Evolutionary conservation across 768 basidiomycete species (phyloP).

Genomic region (Trichaptum fuscoviolaceum): DNA sequence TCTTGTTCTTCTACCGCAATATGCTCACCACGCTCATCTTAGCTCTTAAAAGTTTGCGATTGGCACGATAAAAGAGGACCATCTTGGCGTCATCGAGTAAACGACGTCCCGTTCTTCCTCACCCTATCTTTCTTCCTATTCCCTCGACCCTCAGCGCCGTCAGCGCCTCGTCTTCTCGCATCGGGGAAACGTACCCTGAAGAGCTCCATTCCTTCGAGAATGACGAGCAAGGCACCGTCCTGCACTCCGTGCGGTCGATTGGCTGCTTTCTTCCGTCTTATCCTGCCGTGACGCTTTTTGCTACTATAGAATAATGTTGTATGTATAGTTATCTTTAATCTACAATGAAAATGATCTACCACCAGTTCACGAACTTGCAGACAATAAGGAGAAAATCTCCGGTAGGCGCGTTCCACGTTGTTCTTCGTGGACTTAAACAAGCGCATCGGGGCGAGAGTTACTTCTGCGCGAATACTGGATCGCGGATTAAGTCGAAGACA

Average conservation of each 20-base stretch:
- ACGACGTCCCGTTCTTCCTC: not conserved
- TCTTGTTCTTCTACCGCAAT: constrained; percentile 9
- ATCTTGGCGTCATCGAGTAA: constrained; percentile 86
- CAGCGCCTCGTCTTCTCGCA: too few species aligned
- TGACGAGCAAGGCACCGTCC: too few species aligned
- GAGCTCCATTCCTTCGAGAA: too few species aligned
- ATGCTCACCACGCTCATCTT: not conserved
- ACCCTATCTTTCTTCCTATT: not conserved
- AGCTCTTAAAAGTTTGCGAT: constrained; percentile 73
- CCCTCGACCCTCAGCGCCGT: too few species aligned
- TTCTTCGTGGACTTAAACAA: too few species aligned
- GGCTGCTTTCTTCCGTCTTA: not conserved
- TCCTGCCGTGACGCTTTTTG: not conserved
- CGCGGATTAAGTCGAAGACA: too few species aligned
- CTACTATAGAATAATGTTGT: not conserved
- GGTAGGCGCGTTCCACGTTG: too few species aligned
- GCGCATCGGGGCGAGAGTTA: too few species aligned
- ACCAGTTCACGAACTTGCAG: not conserved
- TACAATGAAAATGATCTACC: not conserved
- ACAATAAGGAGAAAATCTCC: not conserved
- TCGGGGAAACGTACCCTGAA: too few species aligned
- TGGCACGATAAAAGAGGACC: constrained; percentile 97
- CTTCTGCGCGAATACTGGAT: too few species aligned
- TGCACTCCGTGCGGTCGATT: not conserved
- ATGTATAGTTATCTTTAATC: not conserved